Percentiles rank a stretch among this genome's conserved stretches.
Evolutionary conservation across 2,329 filamentous ascomycete genomes (phyloP).

Genomic region (Paecilomyces fulvus): DNA sequence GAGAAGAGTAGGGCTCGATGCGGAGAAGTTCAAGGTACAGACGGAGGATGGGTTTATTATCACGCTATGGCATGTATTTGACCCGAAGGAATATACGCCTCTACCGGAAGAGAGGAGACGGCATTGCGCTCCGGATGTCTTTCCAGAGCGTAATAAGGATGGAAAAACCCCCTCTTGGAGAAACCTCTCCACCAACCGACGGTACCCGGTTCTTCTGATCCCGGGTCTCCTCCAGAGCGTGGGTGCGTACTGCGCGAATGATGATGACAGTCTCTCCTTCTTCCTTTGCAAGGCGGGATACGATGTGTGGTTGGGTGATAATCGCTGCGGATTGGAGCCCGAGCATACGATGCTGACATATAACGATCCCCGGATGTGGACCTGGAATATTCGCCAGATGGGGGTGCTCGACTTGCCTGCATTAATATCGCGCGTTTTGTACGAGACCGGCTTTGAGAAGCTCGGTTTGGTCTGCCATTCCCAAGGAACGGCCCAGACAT

Average conservation of each 20-base stretch:
- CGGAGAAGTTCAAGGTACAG: constrained; percentile 74
- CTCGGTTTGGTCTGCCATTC: constrained; percentile 79
- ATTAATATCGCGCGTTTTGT: constrained; percentile 67
- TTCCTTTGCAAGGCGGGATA: constrained; percentile 86
- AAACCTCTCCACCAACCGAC: constrained; percentile 13
- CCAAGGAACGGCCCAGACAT: constrained; percentile 81
- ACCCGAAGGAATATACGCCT: constrained; percentile 63
- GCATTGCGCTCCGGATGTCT: constrained; percentile 54
- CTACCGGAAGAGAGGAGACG: constrained; percentile 37
- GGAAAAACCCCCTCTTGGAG: constrained; percentile 13
- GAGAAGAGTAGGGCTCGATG: constrained; percentile 73
- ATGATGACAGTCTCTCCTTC: constrained; percentile 83
- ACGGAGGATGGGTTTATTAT: constrained; percentile 93
- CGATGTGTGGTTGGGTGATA: constrained; percentile 94
- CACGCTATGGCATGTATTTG: constrained; percentile 79
- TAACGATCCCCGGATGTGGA: constrained; percentile 85
- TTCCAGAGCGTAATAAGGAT: constrained; percentile 37
- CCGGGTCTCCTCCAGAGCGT: constrained; percentile 83
- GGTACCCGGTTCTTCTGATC: constrained; percentile 75
- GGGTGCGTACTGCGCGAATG: constrained; percentile 82
- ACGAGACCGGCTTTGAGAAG: constrained; percentile 74
- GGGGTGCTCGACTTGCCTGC: constrained; percentile 81
- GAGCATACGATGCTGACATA: constrained; percentile 63
- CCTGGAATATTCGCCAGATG: constrained; percentile 94
- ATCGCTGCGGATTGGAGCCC: constrained; percentile 76